Percentiles rank a stretch among this genome's conserved stretches.
phyloP scores from a whole-genome alignment of 345 rosid species.

The Triadica sebifera region DNA sequence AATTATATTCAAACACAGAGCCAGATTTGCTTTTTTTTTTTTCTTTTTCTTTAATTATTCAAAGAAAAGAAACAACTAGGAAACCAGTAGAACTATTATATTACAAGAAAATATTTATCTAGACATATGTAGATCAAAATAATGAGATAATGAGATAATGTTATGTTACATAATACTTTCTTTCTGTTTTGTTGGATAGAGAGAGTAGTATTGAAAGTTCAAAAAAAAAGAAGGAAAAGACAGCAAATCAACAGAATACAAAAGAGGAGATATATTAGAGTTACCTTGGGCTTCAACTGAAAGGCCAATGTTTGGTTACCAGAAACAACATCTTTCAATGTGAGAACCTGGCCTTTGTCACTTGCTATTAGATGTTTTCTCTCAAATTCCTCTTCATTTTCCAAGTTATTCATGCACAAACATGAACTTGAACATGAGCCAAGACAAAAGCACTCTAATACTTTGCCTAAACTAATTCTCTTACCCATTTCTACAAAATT shows the following conservation, averaged over 20 bases:
- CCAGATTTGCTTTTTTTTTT: no score
- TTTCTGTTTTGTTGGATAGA: no score
- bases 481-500: conserved; percentile 25
- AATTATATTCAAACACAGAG: no score
- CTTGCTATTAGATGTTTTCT: conserved; percentile 36
- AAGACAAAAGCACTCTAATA: conserved; percentile 31
- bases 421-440: conserved; percentile 27
- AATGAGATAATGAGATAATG: no score
- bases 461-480: conserved; percentile 31
- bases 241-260: not conserved
- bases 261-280: not conserved
- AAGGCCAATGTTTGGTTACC: conserved; percentile 69
- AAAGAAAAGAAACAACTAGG: no score
- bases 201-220: no score
- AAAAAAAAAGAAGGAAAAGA: not conserved
- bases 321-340: conserved; percentile 64
- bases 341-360: conserved; percentile 34
- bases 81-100: no score
- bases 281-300: conserved; percentile 86
- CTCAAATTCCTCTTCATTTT: conserved; percentile 18
- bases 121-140: no score
- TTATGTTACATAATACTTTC: no score
- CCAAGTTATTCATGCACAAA: conserved; percentile 21
- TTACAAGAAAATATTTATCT: no score
- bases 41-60: no score